These are phyloP conservation scores for Xerophyta viscosa DNA, from an alignment of 106 monocot species.

Conservation along the genomic window DNA sequence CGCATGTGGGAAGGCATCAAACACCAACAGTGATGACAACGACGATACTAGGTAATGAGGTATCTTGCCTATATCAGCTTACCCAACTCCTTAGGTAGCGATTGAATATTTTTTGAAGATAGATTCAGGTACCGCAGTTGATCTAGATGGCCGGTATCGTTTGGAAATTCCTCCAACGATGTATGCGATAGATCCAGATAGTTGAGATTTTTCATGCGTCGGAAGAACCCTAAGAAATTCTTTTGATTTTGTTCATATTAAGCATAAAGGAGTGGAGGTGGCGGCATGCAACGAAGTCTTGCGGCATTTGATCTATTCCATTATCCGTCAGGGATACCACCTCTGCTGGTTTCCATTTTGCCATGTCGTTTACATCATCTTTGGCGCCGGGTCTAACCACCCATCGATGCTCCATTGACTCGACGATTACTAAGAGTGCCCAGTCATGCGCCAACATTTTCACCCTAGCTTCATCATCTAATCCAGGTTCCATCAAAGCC, in stretches of 20 bases:
- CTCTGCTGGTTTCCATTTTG: not conserved
- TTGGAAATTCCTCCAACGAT: constrained; percentile 1
- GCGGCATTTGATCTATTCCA: not conserved
- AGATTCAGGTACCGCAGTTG: constrained; percentile 22
- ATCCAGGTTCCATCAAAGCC: constrained; percentile 7
- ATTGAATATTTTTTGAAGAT: not conserved
- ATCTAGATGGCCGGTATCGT: not conserved
- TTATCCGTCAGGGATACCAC: constrained; percentile 7
- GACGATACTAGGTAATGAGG: not conserved
- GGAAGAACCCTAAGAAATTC: not conserved
- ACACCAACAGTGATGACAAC: not conserved
- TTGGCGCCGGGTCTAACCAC: not conserved
- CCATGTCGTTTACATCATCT: not conserved
- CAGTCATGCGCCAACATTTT: constrained; percentile 1
- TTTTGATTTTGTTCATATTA: not conserved
- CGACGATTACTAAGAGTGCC: constrained; percentile 6
- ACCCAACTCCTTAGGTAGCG: constrained; percentile 9
- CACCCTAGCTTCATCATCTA: constrained; percentile 5
- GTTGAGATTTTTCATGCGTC: not conserved
- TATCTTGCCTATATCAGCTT: not conserved
- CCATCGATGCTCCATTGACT: constrained; percentile 5
- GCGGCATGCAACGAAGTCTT: not conserved
- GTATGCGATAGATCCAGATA: constrained; percentile 21
- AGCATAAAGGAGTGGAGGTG: constrained; percentile 2
- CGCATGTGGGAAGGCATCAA: not conserved